Percentiles rank a stretch among this genome's conserved stretches.
Evolutionary conservation across 2,329 filamentous ascomycete genomes (phyloP).

Genomic region (Dendrostoma leiphaemia): DNA sequence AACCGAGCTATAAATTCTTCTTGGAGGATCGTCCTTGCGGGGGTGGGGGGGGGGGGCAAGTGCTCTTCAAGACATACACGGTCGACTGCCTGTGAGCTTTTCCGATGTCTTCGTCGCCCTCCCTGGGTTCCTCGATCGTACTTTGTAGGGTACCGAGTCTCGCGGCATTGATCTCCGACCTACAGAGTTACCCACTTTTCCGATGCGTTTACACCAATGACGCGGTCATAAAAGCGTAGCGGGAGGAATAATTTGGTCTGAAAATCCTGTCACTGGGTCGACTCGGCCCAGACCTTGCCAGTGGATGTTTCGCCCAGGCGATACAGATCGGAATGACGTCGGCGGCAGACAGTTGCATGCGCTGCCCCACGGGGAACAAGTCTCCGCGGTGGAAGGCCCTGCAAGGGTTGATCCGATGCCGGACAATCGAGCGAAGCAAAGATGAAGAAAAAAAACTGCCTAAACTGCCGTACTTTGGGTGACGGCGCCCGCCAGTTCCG

Average conservation of each 20-base stretch:
- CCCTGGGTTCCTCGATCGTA: too few relatives aligned
- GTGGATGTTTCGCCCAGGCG: too few relatives aligned
- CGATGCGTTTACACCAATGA: too few relatives aligned
- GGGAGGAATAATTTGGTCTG: background rate
- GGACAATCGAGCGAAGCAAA: background rate
- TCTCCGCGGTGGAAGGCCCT: background rate
- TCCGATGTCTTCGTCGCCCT: too few relatives aligned
- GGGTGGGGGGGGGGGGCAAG: too few relatives aligned
- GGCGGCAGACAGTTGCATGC: background rate
- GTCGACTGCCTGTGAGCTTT: too few relatives aligned
- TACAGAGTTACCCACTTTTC: background rate
- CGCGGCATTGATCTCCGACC: too few relatives aligned
- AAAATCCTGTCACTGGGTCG: constrained; percentile 1
- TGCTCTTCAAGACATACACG: too few relatives aligned
- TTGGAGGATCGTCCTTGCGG: too few relatives aligned
- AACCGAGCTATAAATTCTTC: too few relatives aligned
- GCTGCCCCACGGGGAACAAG: constrained; percentile 13
- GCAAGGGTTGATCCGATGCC: background rate
- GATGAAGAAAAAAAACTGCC: background rate
- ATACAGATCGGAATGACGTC: constrained; percentile 12
- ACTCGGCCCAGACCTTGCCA: background rate
- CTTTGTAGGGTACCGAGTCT: too few relatives aligned
- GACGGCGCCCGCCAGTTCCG: too few relatives aligned
- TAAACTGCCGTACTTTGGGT: background rate
- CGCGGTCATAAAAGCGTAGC: background rate